Evolutionary conservation across 345 rosid species (phyloP).

Genomic region (Citrus hindsii): DNA sequence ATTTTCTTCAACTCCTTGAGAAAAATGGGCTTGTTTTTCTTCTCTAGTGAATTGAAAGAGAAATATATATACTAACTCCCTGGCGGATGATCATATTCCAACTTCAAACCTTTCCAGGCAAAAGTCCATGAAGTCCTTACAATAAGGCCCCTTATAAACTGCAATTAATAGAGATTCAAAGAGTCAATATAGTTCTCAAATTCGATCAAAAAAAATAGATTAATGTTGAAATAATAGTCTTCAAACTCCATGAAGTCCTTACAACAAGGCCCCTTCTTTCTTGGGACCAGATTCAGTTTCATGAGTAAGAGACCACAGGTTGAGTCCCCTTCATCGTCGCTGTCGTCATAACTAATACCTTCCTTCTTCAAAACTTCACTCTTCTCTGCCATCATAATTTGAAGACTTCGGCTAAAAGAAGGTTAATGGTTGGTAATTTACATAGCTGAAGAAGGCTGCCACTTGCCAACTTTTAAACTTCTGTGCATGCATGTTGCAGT

Average conservation of each 20-base stretch:
- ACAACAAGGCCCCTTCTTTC: too few relatives aligned
- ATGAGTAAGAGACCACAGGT: neutral
- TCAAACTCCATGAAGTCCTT: too few relatives aligned
- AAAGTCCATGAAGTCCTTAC: constrained; percentile 36
- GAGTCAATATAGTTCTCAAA: neutral
- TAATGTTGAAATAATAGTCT: too few relatives aligned
- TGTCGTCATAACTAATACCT: neutral
- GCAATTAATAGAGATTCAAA: neutral
- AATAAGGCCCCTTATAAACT: constrained; percentile 51
- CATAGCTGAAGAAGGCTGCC: too few relatives aligned
- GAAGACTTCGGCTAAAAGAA: too few relatives aligned
- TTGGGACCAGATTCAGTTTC: constrained; percentile 7
- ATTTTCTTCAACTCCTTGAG: constrained; percentile 35
- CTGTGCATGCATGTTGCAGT: too few relatives aligned
- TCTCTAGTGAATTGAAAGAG: constrained; percentile 15
- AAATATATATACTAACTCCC: constrained; percentile 10
- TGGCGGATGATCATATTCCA: constrained; percentile 46
- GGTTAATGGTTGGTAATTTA: too few relatives aligned
- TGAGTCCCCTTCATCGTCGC: neutral
- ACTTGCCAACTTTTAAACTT: too few relatives aligned
- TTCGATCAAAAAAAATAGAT: too few relatives aligned
- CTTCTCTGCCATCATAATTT: neutral
- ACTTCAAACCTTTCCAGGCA: constrained; percentile 49
- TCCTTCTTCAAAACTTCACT: neutral
- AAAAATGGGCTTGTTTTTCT: constrained; percentile 29